Percentiles rank a stretch among this genome's conserved stretches.
phyloP scores from a whole-genome alignment of 108 stramenopile genomes.

The Licmophora abbreviata region DNA sequence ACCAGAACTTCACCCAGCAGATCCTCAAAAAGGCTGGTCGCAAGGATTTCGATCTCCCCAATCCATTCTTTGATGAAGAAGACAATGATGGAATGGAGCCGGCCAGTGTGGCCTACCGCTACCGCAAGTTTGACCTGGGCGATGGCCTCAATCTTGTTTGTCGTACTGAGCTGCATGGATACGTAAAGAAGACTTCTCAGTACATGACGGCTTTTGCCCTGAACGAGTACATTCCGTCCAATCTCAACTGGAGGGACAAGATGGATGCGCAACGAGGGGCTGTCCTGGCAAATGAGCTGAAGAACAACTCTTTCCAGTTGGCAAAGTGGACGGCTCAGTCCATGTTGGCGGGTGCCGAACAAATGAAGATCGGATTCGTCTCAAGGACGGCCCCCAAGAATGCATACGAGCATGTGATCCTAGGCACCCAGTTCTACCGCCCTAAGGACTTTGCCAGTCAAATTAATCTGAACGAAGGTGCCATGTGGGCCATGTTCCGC shows the following conservation, averaged over 20 bases:
- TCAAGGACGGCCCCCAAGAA: constrained; percentile 76
- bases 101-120: constrained; percentile 93
- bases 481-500: constrained; percentile 98
- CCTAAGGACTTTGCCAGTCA: constrained; percentile 95
- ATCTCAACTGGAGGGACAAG: constrained; percentile 69
- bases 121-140: constrained; percentile 90
- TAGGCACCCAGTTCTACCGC: constrained; percentile 94
- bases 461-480: constrained; percentile 85
- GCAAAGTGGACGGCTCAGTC: constrained; percentile 98
- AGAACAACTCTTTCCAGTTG: constrained; percentile 97
- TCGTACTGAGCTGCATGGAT: constrained; percentile 80
- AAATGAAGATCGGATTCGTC: constrained; percentile 98
- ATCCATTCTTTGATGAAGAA: constrained; percentile 97
- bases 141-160: constrained; percentile 57
- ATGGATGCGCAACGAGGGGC: constrained; percentile 93
- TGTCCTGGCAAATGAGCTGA: constrained; percentile 93
- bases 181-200: constrained; percentile 50
- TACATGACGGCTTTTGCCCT: constrained; percentile 96
- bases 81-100: constrained; percentile 92
- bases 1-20: constrained; percentile 98
- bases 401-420: constrained; percentile 83
- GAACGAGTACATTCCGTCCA: constrained; percentile 85
- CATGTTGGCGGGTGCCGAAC: constrained; percentile 90
- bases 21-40: constrained; percentile 64
- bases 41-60: constrained; percentile 74